Conservation (phyloP, 2,329 filamentous ascomycete genomes). For the Ophiostoma ulmi region DNA sequence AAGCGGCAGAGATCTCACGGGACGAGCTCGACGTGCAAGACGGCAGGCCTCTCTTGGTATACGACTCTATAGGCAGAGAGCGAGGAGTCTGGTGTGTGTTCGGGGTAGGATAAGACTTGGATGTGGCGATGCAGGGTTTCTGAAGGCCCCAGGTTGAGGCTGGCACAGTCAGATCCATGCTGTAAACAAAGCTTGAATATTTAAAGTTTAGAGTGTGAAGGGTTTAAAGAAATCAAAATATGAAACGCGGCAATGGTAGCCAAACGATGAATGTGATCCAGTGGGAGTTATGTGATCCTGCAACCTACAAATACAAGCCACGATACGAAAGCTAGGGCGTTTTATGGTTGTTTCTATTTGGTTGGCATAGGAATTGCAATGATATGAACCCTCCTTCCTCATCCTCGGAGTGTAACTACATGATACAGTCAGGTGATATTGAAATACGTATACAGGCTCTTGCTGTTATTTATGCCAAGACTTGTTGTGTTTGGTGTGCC, state of each 20-base stretch:
- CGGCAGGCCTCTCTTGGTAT: neutral
- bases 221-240: neutral
- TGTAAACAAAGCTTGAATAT: neutral
- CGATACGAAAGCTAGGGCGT: neutral
- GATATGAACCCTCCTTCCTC: constrained; percentile 2
- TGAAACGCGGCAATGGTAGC: neutral
- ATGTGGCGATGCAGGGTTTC: neutral
- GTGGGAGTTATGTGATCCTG: neutral
- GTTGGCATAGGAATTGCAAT: neutral
- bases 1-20: constrained; percentile 1
- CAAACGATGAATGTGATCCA: neutral
- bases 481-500: neutral
- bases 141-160: neutral
- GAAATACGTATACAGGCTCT: neutral
- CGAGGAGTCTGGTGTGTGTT: neutral
- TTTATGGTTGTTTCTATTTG: neutral
- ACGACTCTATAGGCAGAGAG: neutral
- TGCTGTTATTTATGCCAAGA: neutral
- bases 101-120: neutral
- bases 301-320: neutral
- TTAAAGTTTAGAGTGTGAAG: neutral
- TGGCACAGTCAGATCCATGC: constrained; percentile 8
- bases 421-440: neutral
- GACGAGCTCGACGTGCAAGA: constrained; percentile 8
- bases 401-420: neutral